Percentiles rank a stretch among this genome's conserved stretches.
Evolutionary conservation across 106 monocot species (phyloP).

Genomic region (Platanthera guangdongensis): DNA sequence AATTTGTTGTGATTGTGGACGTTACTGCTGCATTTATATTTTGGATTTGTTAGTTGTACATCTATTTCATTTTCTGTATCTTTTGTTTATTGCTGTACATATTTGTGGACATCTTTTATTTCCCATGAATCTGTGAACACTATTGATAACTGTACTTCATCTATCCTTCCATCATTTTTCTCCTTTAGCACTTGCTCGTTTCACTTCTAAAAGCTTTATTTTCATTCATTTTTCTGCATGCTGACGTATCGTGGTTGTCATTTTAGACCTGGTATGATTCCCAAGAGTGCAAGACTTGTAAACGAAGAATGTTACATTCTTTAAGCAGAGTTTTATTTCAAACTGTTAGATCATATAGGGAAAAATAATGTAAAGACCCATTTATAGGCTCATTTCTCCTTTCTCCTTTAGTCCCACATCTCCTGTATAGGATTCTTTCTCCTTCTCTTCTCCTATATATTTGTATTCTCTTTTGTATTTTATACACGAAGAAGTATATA

Average conservation of each 20-base stretch:
- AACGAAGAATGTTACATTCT: neutral
- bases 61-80: neutral
- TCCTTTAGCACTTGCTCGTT: neutral
- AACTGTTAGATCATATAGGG: too few species aligned
- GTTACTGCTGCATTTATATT: neutral
- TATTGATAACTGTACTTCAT: neutral
- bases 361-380: too few species aligned
- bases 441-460: too few species aligned
- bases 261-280: neutral
- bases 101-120: neutral
- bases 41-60: neutral
- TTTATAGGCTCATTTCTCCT: too few species aligned
- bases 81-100: neutral
- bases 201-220: neutral
- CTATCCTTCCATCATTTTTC: neutral
- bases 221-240: neutral
- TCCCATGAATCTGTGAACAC: neutral
- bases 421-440: too few species aligned
- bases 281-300: neutral
- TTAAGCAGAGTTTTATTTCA: neutral
- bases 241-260: neutral
- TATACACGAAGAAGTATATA: too few species aligned
- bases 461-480: too few species aligned
- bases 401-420: too few species aligned
- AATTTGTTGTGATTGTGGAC: neutral